Evolutionary conservation across 345 rosid genomes (phyloP), one percentile per base, ranked within the genome.

Genomic region (Gossypium australe): DNA sequence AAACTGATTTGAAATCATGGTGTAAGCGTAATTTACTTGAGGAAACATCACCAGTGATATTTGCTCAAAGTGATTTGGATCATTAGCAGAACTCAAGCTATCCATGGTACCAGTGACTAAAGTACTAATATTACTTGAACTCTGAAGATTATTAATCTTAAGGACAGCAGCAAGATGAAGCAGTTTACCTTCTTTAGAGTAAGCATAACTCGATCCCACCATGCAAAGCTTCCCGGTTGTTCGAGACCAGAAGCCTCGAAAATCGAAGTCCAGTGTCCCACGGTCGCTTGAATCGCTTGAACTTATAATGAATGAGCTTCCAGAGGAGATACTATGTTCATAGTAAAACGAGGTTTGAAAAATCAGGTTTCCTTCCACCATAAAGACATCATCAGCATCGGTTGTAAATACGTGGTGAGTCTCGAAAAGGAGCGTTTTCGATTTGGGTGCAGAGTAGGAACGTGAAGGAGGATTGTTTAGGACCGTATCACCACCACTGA

Each of bases 191-290:
- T 43, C 57, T 34, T 20, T 27, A 1, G 56, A 7, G 61, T 41
- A 41, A 57, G 44, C 25, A 38, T 74, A 68, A 11, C 84, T 71
- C 58, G 79, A 55, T 76, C 84, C 89, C 59, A 87, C 82, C 86
- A 80, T 81, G 77, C 92, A 88, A 76, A 88, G 82, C 67, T 76
- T 71, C 63, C 83, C 85, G 0, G 81, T 73, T 20, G 78, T 74
- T 76, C 73, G 65, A 5, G 89, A 85, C 89, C 89, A 85, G 75
- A 84, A 82, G 66, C 92, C 92, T 5, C 34, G 79, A 0, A 86
- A 76, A 69, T 78, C 61, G 75, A 86, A 61, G 44, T 27, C 66
- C 66, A 61, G 66, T 13, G 3, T 43, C 14, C 66, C 66, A 7
- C 66, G 44, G 0, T 61, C 13, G 2, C n/a, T 27, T 61, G 65